Percentiles rank a stretch among this genome's conserved stretches.
These are phyloP conservation scores for Helicocarpus griseus DNA, from an alignment of 2,329 filamentous ascomycete genomes.

Conservation along the genomic window DNA sequence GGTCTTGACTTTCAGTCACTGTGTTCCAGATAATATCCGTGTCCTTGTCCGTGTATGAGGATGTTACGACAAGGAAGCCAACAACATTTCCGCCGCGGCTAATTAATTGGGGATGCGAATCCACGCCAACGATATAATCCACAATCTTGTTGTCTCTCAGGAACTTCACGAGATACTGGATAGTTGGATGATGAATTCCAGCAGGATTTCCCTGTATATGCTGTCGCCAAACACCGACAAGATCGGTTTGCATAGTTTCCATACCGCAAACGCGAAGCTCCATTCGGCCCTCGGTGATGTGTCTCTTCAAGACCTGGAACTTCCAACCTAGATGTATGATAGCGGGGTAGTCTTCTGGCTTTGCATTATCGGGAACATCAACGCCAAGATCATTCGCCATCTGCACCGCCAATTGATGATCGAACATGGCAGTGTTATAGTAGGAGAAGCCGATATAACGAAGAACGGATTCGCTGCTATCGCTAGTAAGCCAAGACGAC, in stretches of 20 bases:
- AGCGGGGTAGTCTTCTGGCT: slow-evolving; percentile 19
- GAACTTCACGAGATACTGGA: slow-evolving; percentile 60
- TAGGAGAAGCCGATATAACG: slow-evolving; percentile 24
- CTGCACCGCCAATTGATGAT: slow-evolving; percentile 23
- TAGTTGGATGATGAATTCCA: slow-evolving; percentile 41
- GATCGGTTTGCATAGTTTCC: slow-evolving; percentile 59
- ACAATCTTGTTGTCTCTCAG: slow-evolving; percentile 63
- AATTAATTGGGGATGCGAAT: slow-evolving; percentile 87
- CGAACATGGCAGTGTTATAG: slow-evolving; percentile 20
- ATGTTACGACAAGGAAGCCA: slow-evolving; percentile 74
- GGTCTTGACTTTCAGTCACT: slow-evolving; percentile 70
- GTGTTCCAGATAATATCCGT: slow-evolving; percentile 79
- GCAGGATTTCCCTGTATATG: slow-evolving; percentile 40
- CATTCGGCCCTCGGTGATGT: slow-evolving; percentile 81
- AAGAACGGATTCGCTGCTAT: slow-evolving; percentile 30
- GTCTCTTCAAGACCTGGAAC: slow-evolving; percentile 57
- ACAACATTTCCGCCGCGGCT: slow-evolving; percentile 72
- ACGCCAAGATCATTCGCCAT: slow-evolving; percentile 29
- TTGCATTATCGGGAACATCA: slow-evolving; percentile 21
- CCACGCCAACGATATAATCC: slow-evolving; percentile 79
- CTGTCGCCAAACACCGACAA: slow-evolving; percentile 57
- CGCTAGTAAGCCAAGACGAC: slow-evolving; percentile 31
- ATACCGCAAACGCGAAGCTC: slow-evolving; percentile 75
- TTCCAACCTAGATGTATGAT: slow-evolving; percentile 51
- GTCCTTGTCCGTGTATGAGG: slow-evolving; percentile 59